Conservation (phyloP, 163 green algal genomes). For the Chloromonas sp. region DNA sequence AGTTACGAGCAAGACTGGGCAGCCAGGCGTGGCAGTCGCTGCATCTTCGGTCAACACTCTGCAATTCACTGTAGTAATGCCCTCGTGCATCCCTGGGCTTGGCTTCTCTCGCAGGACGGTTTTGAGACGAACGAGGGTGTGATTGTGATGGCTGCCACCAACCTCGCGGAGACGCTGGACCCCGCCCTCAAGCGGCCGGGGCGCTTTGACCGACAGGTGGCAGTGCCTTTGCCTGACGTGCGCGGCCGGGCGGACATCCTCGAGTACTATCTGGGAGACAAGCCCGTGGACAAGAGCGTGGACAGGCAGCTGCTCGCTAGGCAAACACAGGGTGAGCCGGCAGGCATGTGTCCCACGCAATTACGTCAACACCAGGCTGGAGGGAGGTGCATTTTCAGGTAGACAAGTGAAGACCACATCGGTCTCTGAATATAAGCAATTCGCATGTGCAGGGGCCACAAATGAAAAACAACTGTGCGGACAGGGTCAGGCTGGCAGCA, state of each 20-base stretch:
- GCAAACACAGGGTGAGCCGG: slow-evolving; percentile 54
- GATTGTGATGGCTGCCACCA: slow-evolving; percentile 97
- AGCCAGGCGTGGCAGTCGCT: too few species aligned
- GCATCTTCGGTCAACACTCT: too few species aligned
- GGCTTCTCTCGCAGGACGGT: slow-evolving; percentile 30
- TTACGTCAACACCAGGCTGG: neutral
- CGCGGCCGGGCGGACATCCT: slow-evolving; percentile 80
- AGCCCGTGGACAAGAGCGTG: slow-evolving; percentile 71
- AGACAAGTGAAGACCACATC: too few species aligned
- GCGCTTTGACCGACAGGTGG: slow-evolving; percentile 88
- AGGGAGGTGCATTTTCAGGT: neutral
- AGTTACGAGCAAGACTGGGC: too few species aligned
- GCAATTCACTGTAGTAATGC: too few species aligned
- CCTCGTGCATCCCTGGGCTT: too few species aligned
- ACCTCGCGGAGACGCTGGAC: slow-evolving; percentile 91
- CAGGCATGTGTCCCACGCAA: neutral
- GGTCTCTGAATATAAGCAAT: too few species aligned
- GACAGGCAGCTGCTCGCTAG: slow-evolving; percentile 72
- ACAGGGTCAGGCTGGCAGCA: too few species aligned
- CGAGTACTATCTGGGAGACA: slow-evolving; percentile 81
- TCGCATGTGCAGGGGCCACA: too few species aligned
- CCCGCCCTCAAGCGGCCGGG: slow-evolving; percentile 80
- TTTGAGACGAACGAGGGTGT: slow-evolving; percentile 87
- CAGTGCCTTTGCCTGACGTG: slow-evolving; percentile 86
- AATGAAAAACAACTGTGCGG: too few species aligned